Base-by-base conservation (phyloP, 2,329 filamentous ascomycete species). In the Cladobotryum mycophilum region DNA sequence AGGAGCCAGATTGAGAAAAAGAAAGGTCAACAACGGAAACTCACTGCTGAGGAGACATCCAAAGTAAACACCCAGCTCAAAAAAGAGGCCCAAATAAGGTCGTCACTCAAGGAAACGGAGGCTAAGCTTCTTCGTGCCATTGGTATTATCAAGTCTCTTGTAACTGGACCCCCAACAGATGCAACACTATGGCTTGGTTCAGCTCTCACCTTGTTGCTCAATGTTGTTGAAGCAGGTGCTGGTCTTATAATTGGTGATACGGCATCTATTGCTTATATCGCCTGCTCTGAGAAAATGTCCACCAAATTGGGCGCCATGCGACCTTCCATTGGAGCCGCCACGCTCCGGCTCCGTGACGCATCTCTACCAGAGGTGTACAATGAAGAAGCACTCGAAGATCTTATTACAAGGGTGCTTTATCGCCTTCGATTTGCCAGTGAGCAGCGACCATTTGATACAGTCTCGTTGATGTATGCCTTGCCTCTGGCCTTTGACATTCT, bases 1-100 rank as follows among this genome's bases (percentile, higher is more conserved):
- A 80, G 91, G 51, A 79, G 82, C 37, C 89, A 96, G 60, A 71
- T 99, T 38, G 90, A 91, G n/a, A 79, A 88, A 64, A 99, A 97
- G 74, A 96, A 92, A 67, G 92, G 92, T 1, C 82, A 88, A 53
- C 83, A 89, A 60, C 92, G 90, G 72, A 99, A 96, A 70, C 81
- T 97, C 9, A 93, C 89, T 0, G 71, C 88, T 0, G 93, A 97
- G 35, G 92, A 99, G 62, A 85, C 86, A 58, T 81, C 85, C 30
- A 97, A 96, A 68, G 88, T 97, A 51, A 92, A 93, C 47, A 86
- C 88, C 6, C 93, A 99, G 62, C 74, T 97, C 22, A 85, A 82
- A 53, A 97, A 96, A 68, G 93, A 99, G 67, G 75, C 85, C 1
- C 79, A 76, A 45, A 93, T 96, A 51, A 83, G 93, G 38, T 73